Evolutionary conservation across 2,329 filamentous ascomycete species (phyloP), one percentile per base, ranked within the genome.

Genomic region (Talaromyces atroroseus): DNA sequence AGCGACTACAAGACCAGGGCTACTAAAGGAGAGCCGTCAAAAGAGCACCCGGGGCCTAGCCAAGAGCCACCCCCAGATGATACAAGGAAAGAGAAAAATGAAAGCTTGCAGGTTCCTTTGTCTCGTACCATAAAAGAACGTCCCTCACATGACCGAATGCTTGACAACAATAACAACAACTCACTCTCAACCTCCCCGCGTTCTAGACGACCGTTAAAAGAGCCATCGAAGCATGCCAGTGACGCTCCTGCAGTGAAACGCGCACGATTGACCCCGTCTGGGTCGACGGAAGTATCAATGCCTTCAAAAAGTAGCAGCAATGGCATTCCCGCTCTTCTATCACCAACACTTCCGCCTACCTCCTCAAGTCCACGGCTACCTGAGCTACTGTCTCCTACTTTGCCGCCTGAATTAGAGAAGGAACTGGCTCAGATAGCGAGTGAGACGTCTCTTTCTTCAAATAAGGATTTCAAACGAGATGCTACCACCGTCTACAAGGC

Each of bases 1-100:
- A 80, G 77, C 44, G 82, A 81, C 40, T 86, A 85, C 69, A 84
- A 82, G 68, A 81, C 77, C 59, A 82, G 82, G 65, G 77, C 71
- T 59, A 75, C 71, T 58, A 75, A 70, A 54, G 72, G 66, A 16
- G 52, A 52, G 38, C 40, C 49, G 6, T 24, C 42, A 12, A 56
- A 48, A 46, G 49, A 58, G 20, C 47, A 49, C 20, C 40, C 52
- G 7, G 32, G 32, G 14, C 36, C 40, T 14, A 47, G 34, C 26
- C 32, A 45, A 24, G 32, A 49, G 7, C 18, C 38, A n/a, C 21
- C 38, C n/a, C 29, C 29, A 14, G 26, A 54, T n/a, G 34, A 26
- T n/a, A 49, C 24, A 11, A 61, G 55, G 49, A 65, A 63, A 32
- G 64, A 53, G 45, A 62, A 58, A 49, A 65, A 62, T 29, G 63